A percentile compares a stretch with the other conserved stretches of the same genome.
Conservation (phyloP, 306 rosid genomes). For the Vigna angularis region DNA sequence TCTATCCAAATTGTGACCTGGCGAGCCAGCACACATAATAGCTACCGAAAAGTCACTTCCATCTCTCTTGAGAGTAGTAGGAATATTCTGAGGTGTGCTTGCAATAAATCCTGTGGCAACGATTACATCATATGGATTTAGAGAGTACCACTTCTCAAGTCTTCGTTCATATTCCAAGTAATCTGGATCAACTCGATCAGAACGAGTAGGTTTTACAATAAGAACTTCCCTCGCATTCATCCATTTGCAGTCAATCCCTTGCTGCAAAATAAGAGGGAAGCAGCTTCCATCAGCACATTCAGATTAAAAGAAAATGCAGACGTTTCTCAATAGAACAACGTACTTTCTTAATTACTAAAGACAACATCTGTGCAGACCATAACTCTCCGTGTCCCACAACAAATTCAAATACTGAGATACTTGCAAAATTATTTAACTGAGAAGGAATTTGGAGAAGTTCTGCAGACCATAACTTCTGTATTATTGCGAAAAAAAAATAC, state of each 20-base stretch:
- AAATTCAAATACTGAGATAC: conserved; percentile 62
- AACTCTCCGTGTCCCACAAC: conserved; percentile 94
- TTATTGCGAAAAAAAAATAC: not conserved
- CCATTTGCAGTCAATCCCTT: conserved; percentile 79
- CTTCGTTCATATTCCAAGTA: conserved; percentile 63
- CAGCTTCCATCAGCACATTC: conserved; percentile 35
- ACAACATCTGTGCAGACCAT: conserved; percentile 89
- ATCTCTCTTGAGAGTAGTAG: conserved; percentile 92
- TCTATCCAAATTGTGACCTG: conserved; percentile 91
- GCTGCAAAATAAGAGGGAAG: conserved; percentile 53
- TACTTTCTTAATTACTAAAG: conserved; percentile 72
- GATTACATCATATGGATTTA: conserved; percentile 63
- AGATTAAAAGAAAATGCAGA: conserved; percentile 9
- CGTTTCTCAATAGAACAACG: conserved; percentile 27
- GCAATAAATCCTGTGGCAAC: conserved; percentile 95
- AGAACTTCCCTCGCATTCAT: conserved; percentile 98
- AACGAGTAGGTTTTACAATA: conserved; percentile 74
- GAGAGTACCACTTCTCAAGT: conserved; percentile 71
- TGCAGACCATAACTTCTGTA: too few relatives aligned
- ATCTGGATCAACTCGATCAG: conserved; percentile 90
- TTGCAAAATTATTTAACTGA: too few relatives aligned
- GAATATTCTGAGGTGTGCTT: conserved; percentile 79
- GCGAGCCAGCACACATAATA: conserved; percentile 78
- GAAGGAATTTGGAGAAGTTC: too few relatives aligned
- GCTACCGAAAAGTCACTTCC: conserved; percentile 94